Evolutionary conservation across 139 green algal species (phyloP), one percentile per base, ranked within the genome.

Genomic region (Gonium pectorale): DNA sequence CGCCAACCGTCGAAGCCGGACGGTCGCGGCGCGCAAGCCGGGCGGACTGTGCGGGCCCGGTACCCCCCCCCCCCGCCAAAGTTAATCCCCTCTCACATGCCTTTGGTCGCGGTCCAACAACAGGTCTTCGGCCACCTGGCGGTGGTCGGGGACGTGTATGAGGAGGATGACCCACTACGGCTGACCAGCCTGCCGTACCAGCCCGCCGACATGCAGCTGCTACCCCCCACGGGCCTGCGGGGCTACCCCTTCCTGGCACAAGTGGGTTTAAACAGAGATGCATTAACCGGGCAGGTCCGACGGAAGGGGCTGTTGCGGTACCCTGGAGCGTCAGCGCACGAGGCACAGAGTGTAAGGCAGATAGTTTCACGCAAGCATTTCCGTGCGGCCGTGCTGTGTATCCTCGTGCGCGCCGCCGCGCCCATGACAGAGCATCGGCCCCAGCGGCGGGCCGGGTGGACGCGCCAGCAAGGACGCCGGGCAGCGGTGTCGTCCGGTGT

Each of bases 161-260:
- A 82, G 44, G 59, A 67, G 27, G 46, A 79, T 19, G 84, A 89
- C 33, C 67, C 85, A 26, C 73, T 80, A 40, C 81, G 70, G 49
- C 81, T 87, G 5, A 49, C 69, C 17, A 40, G 15, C 1, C 43
- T 90, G 38, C 79, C 71, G 19, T 90, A 86, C 69, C 71, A 64
- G 21, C 81, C 73, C 2, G 13, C 41, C 1, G 80, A 90, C 46
- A n/a, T 73, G 24, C 80, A 90, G n/a, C 71, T 81, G 19, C 75
- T 93, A 44, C 84, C 84, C 19, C 83, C 92, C 70, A 86, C 90
- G 15, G 92, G 92, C 15, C 83, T 95, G 56, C 81, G 92, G 1
- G 78, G 87, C 1, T 95, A 93, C 56, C 92, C 92, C 8, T 95
- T 95, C 89, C 79, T 95, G 29, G 86, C 73, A 0, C 90, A 93